Evolutionary conservation across 306 rosid genomes (phyloP).

Genomic region (Begonia fuchsioides): DNA sequence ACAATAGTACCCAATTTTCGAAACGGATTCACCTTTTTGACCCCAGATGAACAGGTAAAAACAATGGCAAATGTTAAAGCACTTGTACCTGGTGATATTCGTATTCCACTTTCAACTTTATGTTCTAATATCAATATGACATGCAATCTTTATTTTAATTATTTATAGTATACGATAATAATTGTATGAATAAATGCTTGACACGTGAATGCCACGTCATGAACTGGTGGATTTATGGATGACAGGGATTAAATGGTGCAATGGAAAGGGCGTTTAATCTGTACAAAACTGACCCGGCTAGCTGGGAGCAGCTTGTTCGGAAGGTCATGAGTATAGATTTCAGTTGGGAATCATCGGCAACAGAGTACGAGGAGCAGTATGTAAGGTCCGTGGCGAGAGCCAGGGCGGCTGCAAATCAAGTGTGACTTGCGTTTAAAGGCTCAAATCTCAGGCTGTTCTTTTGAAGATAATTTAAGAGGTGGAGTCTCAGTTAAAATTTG

Average conservation of each 20-base stretch:
- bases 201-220: no score
- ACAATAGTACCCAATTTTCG: constrained; percentile 53
- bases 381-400: constrained; percentile 48
- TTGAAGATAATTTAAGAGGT: no score
- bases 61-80: background rate
- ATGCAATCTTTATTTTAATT: no score
- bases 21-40: constrained; percentile 72
- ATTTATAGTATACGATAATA: no score
- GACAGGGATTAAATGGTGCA: constrained; percentile 51
- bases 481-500: no score
- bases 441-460: no score
- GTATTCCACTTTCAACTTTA: no score
- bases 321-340: constrained; percentile 75
- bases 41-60: constrained; percentile 68
- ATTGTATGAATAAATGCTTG: no score
- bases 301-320: constrained; percentile 72
- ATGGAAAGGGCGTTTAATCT: constrained; percentile 53
- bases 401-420: constrained; percentile 23
- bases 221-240: background rate
- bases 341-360: constrained; percentile 85
- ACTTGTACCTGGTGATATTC: no score
- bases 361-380: constrained; percentile 85
- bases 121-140: no score
- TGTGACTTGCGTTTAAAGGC: constrained; percentile 3
- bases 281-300: constrained; percentile 32